These are phyloP conservation scores for Epithemia pelagica DNA, from an alignment of 108 stramenopile genomes.

Conservation along the genomic window DNA sequence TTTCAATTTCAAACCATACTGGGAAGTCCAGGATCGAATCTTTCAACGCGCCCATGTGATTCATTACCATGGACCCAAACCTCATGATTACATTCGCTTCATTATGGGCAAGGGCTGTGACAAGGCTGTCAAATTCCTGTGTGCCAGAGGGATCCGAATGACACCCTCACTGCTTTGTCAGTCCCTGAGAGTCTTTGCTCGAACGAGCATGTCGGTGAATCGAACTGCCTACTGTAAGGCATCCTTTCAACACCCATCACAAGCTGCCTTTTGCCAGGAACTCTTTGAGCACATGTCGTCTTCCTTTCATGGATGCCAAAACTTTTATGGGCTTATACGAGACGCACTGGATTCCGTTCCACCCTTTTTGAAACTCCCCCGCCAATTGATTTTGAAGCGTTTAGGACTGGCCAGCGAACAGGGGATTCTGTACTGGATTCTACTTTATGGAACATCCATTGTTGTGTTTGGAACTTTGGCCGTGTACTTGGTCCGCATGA, in stretches of 20 bases:
- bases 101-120: slow-evolving; percentile 3
- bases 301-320: neutral
- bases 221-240: slow-evolving; percentile 1
- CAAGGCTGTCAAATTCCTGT: slow-evolving; percentile 5
- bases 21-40: neutral
- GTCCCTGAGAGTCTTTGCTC: neutral
- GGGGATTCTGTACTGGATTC: neutral
- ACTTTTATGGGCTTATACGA: neutral
- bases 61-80: slow-evolving; percentile 18
- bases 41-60: slow-evolving; percentile 1
- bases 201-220: neutral
- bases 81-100: slow-evolving; percentile 13
- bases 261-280: slow-evolving; percentile 1
- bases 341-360: neutral
- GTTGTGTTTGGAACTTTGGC: neutral
- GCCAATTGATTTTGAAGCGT: neutral
- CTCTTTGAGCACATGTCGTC: neutral
- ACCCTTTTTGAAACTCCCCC: neutral
- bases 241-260: neutral
- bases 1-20: slow-evolving; percentile 18
- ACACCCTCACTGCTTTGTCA: neutral
- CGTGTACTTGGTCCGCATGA: neutral
- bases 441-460: neutral
- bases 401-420: neutral
- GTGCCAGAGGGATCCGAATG: neutral